Evolutionary conservation across 768 basidiomycete genomes (phyloP).

Genomic region (Tylopilus sp.): DNA sequence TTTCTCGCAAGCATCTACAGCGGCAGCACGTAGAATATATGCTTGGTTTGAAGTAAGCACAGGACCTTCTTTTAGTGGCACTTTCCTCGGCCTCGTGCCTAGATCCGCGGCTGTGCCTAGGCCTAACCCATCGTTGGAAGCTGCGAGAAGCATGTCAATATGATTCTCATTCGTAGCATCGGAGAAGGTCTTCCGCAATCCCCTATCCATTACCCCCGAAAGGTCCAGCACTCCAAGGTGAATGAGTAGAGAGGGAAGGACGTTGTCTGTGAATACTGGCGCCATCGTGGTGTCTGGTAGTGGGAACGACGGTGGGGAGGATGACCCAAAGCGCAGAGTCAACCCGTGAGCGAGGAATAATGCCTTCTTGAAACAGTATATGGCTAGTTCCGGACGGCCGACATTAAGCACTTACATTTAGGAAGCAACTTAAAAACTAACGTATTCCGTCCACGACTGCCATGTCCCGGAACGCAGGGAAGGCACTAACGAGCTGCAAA

Average conservation of each 20-base stretch:
- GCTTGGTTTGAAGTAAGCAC: constrained; percentile 57
- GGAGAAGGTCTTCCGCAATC: constrained; percentile 48
- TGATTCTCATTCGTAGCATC: constrained; percentile 37
- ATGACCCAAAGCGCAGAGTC: constrained; percentile 58
- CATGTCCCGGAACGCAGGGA: constrained; percentile 85
- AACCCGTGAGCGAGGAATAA: constrained; percentile 77
- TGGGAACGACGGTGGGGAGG: constrained; percentile 53
- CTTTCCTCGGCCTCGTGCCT: constrained; percentile 15
- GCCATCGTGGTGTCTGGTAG: constrained; percentile 55
- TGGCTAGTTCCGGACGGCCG: constrained; percentile 39
- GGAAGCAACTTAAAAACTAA: constrained; percentile 30
- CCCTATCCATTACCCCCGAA: constrained; percentile 40
- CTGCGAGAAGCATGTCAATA: constrained; percentile 41
- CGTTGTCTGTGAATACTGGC: constrained; percentile 78
- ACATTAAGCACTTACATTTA: neutral
- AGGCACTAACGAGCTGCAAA: constrained; percentile 64
- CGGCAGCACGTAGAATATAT: constrained; percentile 72
- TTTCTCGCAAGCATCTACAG: constrained; percentile 73
- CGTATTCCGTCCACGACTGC: constrained; percentile 59
- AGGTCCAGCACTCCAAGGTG: constrained; percentile 75
- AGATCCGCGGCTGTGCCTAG: constrained; percentile 2
- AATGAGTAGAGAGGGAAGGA: constrained; percentile 77
- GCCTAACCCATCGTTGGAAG: constrained; percentile 14
- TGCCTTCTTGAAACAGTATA: constrained; percentile 90
- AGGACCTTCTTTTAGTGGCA: constrained; percentile 46